A percentile compares a stretch with the other conserved stretches of the same genome.
These are phyloP conservation scores for Vitellaria paradoxa DNA, from an alignment of 179 eudicot genomes.

Conservation along the genomic window DNA sequence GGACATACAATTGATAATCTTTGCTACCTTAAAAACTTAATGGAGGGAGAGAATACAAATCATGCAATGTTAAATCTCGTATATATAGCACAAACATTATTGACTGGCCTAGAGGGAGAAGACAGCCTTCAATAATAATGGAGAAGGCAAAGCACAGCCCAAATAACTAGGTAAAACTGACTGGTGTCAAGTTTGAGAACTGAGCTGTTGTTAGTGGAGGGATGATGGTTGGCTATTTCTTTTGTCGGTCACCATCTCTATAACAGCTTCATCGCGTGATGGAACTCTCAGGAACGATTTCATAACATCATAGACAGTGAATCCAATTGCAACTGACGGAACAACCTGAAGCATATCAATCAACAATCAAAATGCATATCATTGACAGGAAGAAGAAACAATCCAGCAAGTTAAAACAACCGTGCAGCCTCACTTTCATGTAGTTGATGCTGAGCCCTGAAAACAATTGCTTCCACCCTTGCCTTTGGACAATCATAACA, in stretches of 20 bases:
- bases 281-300: conserved; percentile 71
- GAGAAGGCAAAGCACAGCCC: conserved; percentile 17
- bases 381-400: background rate
- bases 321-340: conserved; percentile 91
- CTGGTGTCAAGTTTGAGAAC: conserved; percentile 1
- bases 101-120: conserved; percentile 9
- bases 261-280: conserved; percentile 58
- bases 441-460: conserved; percentile 94
- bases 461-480: conserved; percentile 89
- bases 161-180: conserved; percentile 14
- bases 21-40: no score
- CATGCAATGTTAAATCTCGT: background rate
- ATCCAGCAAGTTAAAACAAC: background rate
- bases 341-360: conserved; percentile 56
- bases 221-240: conserved; percentile 48
- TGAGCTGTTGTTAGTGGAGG: conserved; percentile 39
- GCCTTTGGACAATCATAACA: conserved; percentile 49
- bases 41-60: background rate
- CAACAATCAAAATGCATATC: background rate
- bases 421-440: conserved; percentile 50
- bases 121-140: conserved; percentile 8
- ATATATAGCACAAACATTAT: conserved; percentile 14
- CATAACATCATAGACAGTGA: conserved; percentile 84
- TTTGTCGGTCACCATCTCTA: conserved; percentile 37
- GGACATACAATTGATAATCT: background rate